Evolutionary conservation across 495 filamentous ascomycete genomes (phyloP), one percentile per base, ranked within the genome.

Genomic region (Neurospora sp.): DNA sequence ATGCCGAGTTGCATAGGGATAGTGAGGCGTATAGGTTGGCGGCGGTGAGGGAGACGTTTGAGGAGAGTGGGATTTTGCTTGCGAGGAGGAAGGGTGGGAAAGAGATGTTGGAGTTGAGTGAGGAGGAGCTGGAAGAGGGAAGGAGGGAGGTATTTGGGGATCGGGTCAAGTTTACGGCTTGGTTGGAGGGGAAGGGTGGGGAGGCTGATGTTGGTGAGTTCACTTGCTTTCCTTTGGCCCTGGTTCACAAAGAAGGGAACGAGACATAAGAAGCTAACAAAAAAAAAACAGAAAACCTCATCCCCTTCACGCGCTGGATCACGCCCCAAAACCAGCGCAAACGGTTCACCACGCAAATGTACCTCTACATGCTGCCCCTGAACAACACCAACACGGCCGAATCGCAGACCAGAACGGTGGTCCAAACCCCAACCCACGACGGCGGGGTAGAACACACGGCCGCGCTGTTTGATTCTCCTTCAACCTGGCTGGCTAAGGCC

Each of bases 321-420:
- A 98, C 96, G 3, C 96, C 96, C 0, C 81, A 84, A 4, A 86
- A 87, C 74, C 82, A 91, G 3, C 87, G 90, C 1, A 91, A 90
- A 77, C 87, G 96, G 23, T 99, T 93, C 79, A 91, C 91, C 2
- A 97, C 94, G 9, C 94, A 97, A 79, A 97, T 99, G 94, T 99
- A 98, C 79, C 78, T 99, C 9, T 96, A 97, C 81, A 92, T 97
- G 82, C 86, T 97, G n/a, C 94, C 96, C 0, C 82, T 94, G 20
- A 69, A 73, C 39, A 69, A 73, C 39, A 12, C 54, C 39, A 18
- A 11, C 12, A 18, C 70, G 41, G 44, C 72, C 5, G 14, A 69
- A 5, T 8, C 77, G 5, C 70, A 74, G n/a, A 76, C 78, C 0
- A 77, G 84, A 70, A 77, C 80, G 7, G 70, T 84, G 31, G 78